Base-by-base conservation (phyloP, 2,329 filamentous ascomycete species). In the Colletotrichum costaricense region DNA sequence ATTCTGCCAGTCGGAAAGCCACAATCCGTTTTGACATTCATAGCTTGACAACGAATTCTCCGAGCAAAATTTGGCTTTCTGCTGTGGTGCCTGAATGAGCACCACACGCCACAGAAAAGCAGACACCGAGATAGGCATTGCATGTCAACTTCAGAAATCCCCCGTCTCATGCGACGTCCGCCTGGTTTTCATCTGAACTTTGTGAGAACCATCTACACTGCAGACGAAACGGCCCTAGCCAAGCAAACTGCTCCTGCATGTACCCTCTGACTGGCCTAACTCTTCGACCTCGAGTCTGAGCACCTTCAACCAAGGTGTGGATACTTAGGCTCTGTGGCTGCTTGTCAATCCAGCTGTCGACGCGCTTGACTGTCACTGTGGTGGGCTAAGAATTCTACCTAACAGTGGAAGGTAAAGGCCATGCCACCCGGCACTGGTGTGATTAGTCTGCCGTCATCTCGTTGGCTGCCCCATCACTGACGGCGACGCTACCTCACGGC, bases 161-260 rank as follows among this genome's bases (percentile, higher is more conserved):
- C 33, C 42, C 42, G 26, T 72, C 59, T 55, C 54, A 64, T 59
- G 42, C 58, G 69, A 59, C 38, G 11, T 67, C 46, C 24, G 35
- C 65, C 57, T 67, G 35, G 11, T 26, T 55, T 54, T 71, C 68
- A 42, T 71, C 68, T 67, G 68, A 71, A 71, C 63, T 66, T 35
- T 30, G 28, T 33, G 33, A 49, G 63, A 55, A 67, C 62, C 22
- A 28, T 54, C 22, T 26, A 49, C 56, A 60, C 52, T 52, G 49
- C 59, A 60, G 60, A 62, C 71, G 71, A 73, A 73, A 73, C 71
- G 60, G 46, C 70, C 30, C 33, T 69, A 65, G 66, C 69, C 59
- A 70, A 62, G 70, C 67, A 35, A 70, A 56, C 60, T 28, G 62
- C 49, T 63, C 46, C 54, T 59, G 63, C 67, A 73, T 59, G 55